Base-by-base conservation (phyloP, 805 yeast genomes). In the Nakazawaea ernobii region DNA sequence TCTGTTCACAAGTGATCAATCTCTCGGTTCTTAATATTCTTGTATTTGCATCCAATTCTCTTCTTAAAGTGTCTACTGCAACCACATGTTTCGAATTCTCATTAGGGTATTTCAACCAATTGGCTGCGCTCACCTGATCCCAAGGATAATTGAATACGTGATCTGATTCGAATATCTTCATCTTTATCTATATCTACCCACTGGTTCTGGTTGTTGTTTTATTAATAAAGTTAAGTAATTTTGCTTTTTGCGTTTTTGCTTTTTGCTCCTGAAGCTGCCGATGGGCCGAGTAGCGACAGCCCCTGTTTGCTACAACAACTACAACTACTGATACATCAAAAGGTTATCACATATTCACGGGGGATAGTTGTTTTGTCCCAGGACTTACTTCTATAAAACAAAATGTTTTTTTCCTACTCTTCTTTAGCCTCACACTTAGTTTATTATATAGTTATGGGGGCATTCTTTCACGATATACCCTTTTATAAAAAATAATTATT, bases 31-130 rank as follows among this genome's bases (percentile, higher is more conserved):
- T 73, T 37, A 92, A 70, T 3, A 77, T 70, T 5, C 75, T 74
- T 1, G 76, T 73, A 7, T 62, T 66, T 1, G 73, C 66, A 55
- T 80, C 77, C 17, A 89, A 59, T 56, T 83, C 89, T 53, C 98
- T 74, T 50, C 85, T 73, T 30, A 92, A 65, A 1, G 89, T 88
- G 62, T 92, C 99, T 15, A 94, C 98, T 1, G 94, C 94, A 28
- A 88, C 84, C 8, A 92, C 99, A 65, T 92, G 99, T 0, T 95
- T 78, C 7, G 96, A 82, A 49, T 84, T 73, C 56, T 90, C 95
- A 62, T 94, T 92, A n/a, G 99, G 99, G 66, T 92, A 92, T 57
- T 92, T 92, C 54, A 79, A 81, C 99, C 99, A 92, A 66, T 91
- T 90, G 44, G 98, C 97, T 1, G 95, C 90, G 0, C 96, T 85